Evolutionary conservation across 108 stramenopile species (phyloP).

Genomic region (Stephanodiscus minutulus): DNA sequence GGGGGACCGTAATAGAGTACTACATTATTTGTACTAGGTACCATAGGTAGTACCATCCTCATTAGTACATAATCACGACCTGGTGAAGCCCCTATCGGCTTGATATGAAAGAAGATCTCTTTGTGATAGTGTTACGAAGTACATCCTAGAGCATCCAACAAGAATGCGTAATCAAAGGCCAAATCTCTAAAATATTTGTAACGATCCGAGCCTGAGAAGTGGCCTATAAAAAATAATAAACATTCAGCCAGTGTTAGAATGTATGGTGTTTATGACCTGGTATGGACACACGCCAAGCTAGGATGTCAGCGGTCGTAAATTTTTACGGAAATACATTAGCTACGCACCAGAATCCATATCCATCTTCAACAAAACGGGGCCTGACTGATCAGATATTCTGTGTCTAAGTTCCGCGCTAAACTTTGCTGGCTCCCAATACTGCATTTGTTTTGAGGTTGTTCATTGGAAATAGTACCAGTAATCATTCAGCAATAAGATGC

Average conservation of each 20-base stretch:
- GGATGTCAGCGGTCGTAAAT: too few relatives aligned
- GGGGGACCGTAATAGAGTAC: too few relatives aligned
- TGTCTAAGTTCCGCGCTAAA: conserved; percentile 63
- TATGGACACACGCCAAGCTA: too few relatives aligned
- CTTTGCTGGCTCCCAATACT: conserved; percentile 77
- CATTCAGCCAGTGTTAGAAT: too few relatives aligned
- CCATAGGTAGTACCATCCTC: too few relatives aligned
- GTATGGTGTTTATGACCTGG: too few relatives aligned
- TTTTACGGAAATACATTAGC: neutral
- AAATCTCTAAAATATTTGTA: conserved; percentile 91
- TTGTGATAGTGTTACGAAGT: neutral
- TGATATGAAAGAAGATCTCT: too few relatives aligned
- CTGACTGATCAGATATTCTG: conserved; percentile 27
- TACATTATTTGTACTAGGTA: too few relatives aligned
- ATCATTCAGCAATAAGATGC: neutral
- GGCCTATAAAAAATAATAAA: too few relatives aligned
- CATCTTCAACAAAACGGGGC: conserved; percentile 67
- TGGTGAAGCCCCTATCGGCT: too few relatives aligned
- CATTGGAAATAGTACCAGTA: neutral
- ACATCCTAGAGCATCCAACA: conserved; percentile 77
- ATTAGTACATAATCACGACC: too few relatives aligned
- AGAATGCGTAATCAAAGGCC: conserved; percentile 91
- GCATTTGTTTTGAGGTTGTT: neutral
- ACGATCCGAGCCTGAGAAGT: conserved; percentile 91
- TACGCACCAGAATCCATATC: conserved; percentile 77